Evolutionary conservation across 352 stramenopile genomes (phyloP), one percentile per base, ranked within the genome.

Genomic region (Hyaloperonospora arabidopsidis): DNA sequence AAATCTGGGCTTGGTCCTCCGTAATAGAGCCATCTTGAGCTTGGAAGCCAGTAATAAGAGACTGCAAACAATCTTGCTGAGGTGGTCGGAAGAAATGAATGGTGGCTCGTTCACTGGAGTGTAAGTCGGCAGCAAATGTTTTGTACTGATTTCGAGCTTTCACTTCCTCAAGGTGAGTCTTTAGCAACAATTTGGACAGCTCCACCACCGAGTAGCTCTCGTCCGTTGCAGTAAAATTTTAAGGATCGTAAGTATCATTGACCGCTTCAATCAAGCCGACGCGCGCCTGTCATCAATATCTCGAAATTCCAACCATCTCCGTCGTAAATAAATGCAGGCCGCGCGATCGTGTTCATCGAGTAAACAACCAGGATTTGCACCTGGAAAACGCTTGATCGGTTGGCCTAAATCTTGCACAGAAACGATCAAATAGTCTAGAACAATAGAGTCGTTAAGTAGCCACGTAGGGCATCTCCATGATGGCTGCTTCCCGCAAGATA

Each of bases 261-360:
- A 54, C 52, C 5, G 22, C 46, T 15, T 17, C 4, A 6, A 19
- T 13, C 7, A 5, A 25, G 15, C n/a, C n/a, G 40, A 25, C 8
- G 21, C 7, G 6, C 40, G 18, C 5, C 43, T 11, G 3, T n/a
- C 17, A n/a, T 60, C 34, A 1, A 40, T 21, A 7, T 43, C 15
- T 0, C 25, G 39, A 6, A 65, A 48, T 11, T 65, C 57, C 1
- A 54, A 2, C 41, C 35, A 66, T 5, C 38, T 13, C 2, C 23
- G 2, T 3, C 39, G 44, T 8, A 59, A 43, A 10, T 67, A 56
- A 15, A 67, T 59, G 38, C 53, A 57, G 19, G 50, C 53, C 0
- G 36, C 0, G 2, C 59, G 48, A 10, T 67, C 62, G 39, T 59
- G 53, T 14, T 59, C 53, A 14, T 67, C 53, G 1, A 62, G 32